phyloP scores from a whole-genome alignment of 176 grass and related monocot genomes.

The Lolium perenne region DNA sequence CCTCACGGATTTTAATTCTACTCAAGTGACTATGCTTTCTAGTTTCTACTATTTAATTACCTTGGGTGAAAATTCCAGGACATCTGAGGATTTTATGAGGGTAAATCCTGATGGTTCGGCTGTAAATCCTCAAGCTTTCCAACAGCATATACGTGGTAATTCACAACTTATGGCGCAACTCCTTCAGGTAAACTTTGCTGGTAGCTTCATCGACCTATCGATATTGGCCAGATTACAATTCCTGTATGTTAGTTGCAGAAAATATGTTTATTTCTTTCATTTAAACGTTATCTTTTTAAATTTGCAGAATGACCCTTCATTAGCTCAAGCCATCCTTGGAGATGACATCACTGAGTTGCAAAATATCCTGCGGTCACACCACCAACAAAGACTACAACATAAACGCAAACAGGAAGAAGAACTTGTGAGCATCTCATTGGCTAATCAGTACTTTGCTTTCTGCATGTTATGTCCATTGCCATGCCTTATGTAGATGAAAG shows the following conservation, averaged over 20 bases:
- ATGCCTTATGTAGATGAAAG: background rate
- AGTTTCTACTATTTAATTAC: conserved; percentile 37
- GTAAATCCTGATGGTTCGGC: conserved; percentile 79
- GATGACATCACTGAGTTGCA: conserved; percentile 79
- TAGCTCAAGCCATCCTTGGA: conserved; percentile 90
- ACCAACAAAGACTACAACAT: conserved; percentile 71
- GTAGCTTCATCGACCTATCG: conserved; percentile 11
- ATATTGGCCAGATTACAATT: conserved; percentile 1
- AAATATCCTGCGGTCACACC: conserved; percentile 66
- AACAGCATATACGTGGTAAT: conserved; percentile 73
- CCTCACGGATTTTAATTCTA: background rate
- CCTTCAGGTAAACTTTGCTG: conserved; percentile 69
- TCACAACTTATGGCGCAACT: conserved; percentile 89
- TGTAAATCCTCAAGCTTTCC: conserved; percentile 83
- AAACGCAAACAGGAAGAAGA: conserved; percentile 92
- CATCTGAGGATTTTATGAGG: conserved; percentile 58
- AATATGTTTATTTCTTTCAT: conserved; percentile 14
- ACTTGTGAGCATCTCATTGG: conserved; percentile 66
- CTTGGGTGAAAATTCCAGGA: conserved; percentile 49
- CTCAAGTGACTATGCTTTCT: background rate
- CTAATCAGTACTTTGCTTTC: conserved; percentile 13
- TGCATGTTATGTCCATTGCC: background rate
- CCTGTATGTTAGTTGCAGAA: background rate
- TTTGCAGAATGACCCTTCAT: conserved; percentile 88
- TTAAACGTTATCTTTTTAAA: conserved; percentile 28